phyloP scores from a whole-genome alignment of 768 basidiomycete species.

The Erythrobasidium yunnanense region DNA sequence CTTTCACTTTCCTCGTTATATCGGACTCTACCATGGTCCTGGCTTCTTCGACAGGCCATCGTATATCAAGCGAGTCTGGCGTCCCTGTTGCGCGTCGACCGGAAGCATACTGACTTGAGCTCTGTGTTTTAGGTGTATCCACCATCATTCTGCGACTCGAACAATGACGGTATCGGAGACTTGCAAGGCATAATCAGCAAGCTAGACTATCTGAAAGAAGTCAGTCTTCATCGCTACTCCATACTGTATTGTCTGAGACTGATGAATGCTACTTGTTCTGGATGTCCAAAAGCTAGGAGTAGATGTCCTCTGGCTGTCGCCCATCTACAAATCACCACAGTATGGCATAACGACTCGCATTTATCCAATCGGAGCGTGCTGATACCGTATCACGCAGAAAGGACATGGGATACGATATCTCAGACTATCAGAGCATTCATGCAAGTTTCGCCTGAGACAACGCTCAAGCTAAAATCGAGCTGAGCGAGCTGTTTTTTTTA shows the following conservation, averaged over 20 bases:
- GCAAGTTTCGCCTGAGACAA: conserved; percentile 40
- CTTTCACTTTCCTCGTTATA: too few relatives aligned
- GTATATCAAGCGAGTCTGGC: too few relatives aligned
- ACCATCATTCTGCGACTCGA: conserved; percentile 58
- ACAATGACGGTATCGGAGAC: conserved; percentile 60
- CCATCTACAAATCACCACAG: conserved; percentile 59
- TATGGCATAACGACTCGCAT: conserved; percentile 38
- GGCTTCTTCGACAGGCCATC: too few relatives aligned
- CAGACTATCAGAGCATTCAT: conserved; percentile 59
- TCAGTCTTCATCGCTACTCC: not conserved
- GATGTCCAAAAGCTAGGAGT: conserved; percentile 50
- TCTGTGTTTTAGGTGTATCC: conserved; percentile 49
- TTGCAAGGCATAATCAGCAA: conserved; percentile 56
- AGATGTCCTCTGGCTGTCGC: conserved; percentile 59
- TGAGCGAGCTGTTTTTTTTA: too few relatives aligned
- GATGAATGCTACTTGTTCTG: too few relatives aligned
- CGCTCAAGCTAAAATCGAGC: not conserved
- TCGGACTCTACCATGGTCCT: too few relatives aligned
- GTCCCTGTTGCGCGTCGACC: too few relatives aligned
- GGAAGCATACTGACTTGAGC: too few relatives aligned
- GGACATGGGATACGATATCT: conserved; percentile 42
- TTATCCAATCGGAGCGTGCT: not conserved
- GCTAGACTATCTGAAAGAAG: conserved; percentile 56
- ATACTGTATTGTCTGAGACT: too few relatives aligned
- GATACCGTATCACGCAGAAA: not conserved